Percentiles rank a stretch among this genome's conserved stretches.
These are phyloP conservation scores for Melanogaster broomeanus DNA, from an alignment of 768 basidiomycete species.

Conservation along the genomic window DNA sequence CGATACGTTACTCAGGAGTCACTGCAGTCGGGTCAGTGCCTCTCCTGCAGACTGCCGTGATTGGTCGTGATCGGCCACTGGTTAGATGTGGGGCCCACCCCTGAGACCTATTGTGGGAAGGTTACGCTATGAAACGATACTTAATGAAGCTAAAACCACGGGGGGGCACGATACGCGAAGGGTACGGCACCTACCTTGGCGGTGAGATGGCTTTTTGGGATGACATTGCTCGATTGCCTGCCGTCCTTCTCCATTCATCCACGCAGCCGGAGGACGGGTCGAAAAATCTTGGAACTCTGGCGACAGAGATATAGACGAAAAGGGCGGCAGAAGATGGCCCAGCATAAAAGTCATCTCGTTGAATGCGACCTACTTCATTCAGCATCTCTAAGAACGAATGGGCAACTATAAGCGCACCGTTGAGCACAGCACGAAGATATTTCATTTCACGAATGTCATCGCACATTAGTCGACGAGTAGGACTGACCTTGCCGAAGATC, in stretches of 20 bases:
- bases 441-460: constrained; percentile 46
- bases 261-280: constrained; percentile 26
- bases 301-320: constrained; percentile 22
- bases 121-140: no score
- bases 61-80: no score
- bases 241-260: constrained; percentile 27
- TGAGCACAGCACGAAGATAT: constrained; percentile 44
- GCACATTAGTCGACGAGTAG: constrained; percentile 36
- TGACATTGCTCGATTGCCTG: constrained; percentile 25
- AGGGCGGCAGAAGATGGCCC: constrained; percentile 30
- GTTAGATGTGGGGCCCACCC: no score
- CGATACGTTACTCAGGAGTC: no score
- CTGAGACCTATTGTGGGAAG: no score
- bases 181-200: constrained; percentile 31
- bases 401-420: constrained; percentile 31
- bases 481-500: constrained; percentile 39
- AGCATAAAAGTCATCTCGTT: constrained; percentile 37
- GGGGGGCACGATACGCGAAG: background rate
- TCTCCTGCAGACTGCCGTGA: no score
- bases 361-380: constrained; percentile 32
- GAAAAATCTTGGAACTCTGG: constrained; percentile 30
- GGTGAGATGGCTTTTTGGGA: constrained; percentile 32
- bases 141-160: no score
- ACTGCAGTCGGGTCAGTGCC: no score
- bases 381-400: background rate